A percentile compares a stretch with the other conserved stretches of the same genome.
Conservation (phyloP, 768 basidiomycete genomes). For the Tulasnella calospora region DNA sequence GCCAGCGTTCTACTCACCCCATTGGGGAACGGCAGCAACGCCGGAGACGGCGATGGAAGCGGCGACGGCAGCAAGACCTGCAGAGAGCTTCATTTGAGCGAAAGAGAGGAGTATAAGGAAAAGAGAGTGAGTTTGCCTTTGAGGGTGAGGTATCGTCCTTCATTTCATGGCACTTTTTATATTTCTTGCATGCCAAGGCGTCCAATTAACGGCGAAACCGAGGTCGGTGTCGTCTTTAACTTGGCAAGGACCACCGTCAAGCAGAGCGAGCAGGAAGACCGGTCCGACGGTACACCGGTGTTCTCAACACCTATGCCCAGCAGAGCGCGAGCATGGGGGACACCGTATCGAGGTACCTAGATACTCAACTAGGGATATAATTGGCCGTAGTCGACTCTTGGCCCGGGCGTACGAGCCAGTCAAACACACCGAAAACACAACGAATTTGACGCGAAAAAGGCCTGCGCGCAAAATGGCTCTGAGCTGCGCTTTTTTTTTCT, state of each 20-base stretch:
- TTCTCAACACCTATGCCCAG: not conserved
- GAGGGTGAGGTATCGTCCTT: not conserved
- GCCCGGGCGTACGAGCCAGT: not conserved
- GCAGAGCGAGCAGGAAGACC: not conserved
- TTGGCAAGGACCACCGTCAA: not conserved
- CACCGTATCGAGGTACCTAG: not conserved
- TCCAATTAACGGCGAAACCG: not conserved
- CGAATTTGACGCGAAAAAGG: conserved; percentile 1
- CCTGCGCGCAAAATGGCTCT: not conserved
- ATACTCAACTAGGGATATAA: not conserved
- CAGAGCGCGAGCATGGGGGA: not conserved
- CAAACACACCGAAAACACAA: not conserved
- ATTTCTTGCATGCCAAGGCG: not conserved
- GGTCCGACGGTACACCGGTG: not conserved
- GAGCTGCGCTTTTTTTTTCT: not conserved
- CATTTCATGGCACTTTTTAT: not conserved
- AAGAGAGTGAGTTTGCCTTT: not conserved
- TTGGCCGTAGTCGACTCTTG: not conserved
- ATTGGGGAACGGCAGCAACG: conserved; percentile 16
- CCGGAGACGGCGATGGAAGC: conserved; percentile 2
- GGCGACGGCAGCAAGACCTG: conserved; percentile 12
- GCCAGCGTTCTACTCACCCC: not conserved
- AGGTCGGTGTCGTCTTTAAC: not conserved
- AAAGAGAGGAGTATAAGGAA: not conserved
- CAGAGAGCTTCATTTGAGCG: conserved; percentile 17